Conservation (phyloP, 2,329 filamentous ascomycete genomes). For the Stagonosporopsis vannaccii region DNA sequence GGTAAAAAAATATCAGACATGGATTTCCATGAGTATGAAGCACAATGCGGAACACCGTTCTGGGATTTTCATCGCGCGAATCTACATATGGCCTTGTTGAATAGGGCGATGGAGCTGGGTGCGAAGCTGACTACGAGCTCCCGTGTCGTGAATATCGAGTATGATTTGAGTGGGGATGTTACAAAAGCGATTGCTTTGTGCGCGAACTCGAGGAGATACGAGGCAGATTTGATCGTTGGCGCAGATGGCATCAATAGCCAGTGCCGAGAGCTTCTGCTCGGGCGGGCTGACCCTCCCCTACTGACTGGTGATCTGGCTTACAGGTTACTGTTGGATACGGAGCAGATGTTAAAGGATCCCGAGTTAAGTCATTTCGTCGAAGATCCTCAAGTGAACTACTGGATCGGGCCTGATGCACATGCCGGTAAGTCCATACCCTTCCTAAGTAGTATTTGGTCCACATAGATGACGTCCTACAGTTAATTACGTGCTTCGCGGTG, state of each 20-base stretch:
- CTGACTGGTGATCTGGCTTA: conserved; percentile 62
- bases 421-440: conserved; percentile 41
- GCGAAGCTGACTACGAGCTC: conserved; percentile 55
- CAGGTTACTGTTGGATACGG: conserved; percentile 55
- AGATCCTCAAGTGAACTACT: conserved; percentile 60
- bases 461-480: conserved; percentile 43
- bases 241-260: conserved; percentile 58
- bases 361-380: conserved; percentile 56
- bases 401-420: conserved; percentile 60
- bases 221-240: conserved; percentile 57
- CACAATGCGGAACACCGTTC: conserved; percentile 54
- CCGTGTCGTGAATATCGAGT: conserved; percentile 54
- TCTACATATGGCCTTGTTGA: conserved; percentile 58
- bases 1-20: conserved; percentile 58
- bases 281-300: conserved; percentile 55
- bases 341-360: conserved; percentile 56
- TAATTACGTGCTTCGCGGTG: conserved; percentile 59
- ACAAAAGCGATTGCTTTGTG: conserved; percentile 50
- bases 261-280: conserved; percentile 56
- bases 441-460: neutral
- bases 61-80: conserved; percentile 65
- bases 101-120: conserved; percentile 58
- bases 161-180: conserved; percentile 36
- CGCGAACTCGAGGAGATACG: conserved; percentile 45
- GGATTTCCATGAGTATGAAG: conserved; percentile 55